Percentiles rank a stretch among this genome's conserved stretches.
Conservation (phyloP, 345 rosid genomes). For the Citrus cavaleriei region DNA sequence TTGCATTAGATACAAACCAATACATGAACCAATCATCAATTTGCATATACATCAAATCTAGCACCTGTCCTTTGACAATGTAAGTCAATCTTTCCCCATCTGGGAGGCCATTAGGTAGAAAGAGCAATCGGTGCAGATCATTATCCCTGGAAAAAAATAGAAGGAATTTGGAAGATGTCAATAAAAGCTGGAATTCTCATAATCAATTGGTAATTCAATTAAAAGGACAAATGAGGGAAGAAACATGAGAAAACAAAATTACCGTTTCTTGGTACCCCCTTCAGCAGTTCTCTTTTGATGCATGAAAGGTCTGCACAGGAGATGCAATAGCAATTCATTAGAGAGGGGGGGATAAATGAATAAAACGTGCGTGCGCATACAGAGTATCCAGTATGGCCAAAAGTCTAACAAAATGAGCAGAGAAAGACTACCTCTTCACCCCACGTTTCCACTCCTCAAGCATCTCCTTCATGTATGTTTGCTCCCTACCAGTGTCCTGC, state of each 20-base stretch:
- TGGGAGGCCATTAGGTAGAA: constrained; percentile 93
- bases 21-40: constrained; percentile 10
- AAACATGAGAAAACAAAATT: constrained; percentile 11
- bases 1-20: background rate
- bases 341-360: background rate
- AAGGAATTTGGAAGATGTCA: constrained; percentile 4
- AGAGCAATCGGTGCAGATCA: constrained; percentile 85
- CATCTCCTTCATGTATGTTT: constrained; percentile 21
- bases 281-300: constrained; percentile 62
- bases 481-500: constrained; percentile 31
- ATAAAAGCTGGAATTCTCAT: background rate
- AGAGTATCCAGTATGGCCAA: background rate
- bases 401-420: background rate
- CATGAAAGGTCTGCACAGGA: constrained; percentile 43
- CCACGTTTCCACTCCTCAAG: constrained; percentile 39
- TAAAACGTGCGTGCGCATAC: too few species aligned
- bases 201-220: background rate
- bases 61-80: constrained; percentile 83
- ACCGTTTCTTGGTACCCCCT: constrained; percentile 73
- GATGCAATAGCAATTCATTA: background rate
- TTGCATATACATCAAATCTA: constrained; percentile 1
- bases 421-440: constrained; percentile 45
- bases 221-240: background rate
- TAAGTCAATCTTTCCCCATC: constrained; percentile 92
- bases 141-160: constrained; percentile 62